phyloP scores from a whole-genome alignment of 768 basidiomycete species.

The Podaxis mareebaensis region DNA sequence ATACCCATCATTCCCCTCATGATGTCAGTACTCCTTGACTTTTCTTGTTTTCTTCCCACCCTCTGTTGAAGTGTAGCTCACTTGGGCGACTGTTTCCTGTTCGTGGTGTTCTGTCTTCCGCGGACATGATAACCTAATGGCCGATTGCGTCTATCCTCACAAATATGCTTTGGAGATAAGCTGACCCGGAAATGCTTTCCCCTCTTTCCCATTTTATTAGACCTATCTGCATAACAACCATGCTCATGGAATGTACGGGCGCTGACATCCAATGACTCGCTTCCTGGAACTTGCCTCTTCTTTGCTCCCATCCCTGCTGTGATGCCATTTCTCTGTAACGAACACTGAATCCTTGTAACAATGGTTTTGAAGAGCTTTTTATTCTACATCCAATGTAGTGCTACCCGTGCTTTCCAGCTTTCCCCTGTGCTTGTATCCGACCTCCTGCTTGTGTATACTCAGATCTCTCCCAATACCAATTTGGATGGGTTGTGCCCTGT shows the following conservation, averaged over 20 bases:
- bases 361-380: background rate
- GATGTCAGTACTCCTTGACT: slow-evolving; percentile 13
- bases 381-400: slow-evolving; percentile 7
- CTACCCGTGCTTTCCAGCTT: background rate
- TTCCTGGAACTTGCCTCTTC: background rate
- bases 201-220: slow-evolving; percentile 1
- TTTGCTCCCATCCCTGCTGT: background rate
- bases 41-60: background rate
- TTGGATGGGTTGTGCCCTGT: background rate
- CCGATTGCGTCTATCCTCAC: background rate
- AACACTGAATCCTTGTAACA: background rate
- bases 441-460: background rate
- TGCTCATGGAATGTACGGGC: background rate
- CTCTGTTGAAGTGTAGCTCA: background rate
- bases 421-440: background rate
- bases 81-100: background rate
- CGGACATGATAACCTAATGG: background rate
- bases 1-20: slow-evolving; percentile 1
- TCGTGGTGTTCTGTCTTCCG: background rate
- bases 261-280: background rate
- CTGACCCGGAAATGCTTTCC: background rate
- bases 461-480: background rate
- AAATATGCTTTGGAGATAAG: background rate
- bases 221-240: background rate
- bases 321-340: background rate